A percentile compares a stretch with the other conserved stretches of the same genome.
These are phyloP conservation scores for Ilex asprella DNA, from an alignment of 257 asterid genomes.

Conservation along the genomic window DNA sequence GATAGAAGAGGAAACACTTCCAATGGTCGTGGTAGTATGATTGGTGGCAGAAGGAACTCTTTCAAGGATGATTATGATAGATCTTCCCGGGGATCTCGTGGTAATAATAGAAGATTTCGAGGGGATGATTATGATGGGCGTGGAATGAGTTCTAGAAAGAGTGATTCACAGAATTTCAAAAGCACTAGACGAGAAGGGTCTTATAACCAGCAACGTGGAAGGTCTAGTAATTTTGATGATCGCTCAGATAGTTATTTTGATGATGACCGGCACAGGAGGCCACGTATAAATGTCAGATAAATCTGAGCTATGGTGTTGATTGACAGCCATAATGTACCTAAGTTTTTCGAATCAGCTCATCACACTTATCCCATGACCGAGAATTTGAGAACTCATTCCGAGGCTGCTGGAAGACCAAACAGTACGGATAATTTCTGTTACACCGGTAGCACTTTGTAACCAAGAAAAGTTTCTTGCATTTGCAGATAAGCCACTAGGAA, in stretches of 20 bases:
- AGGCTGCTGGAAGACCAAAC: too few species aligned
- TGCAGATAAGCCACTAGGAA: too few species aligned
- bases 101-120: constrained; percentile 21
- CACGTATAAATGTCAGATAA: constrained; percentile 69
- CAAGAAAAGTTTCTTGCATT: too few species aligned
- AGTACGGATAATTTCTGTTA: too few species aligned
- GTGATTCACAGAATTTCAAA: constrained; percentile 17
- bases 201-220: constrained; percentile 37
- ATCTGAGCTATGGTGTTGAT: neutral
- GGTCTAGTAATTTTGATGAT: constrained; percentile 24
- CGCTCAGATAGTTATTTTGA: constrained; percentile 40
- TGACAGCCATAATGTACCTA: too few species aligned
- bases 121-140: constrained; percentile 23
- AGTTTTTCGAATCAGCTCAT: too few species aligned
- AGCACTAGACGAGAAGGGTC: constrained; percentile 38
- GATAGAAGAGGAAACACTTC: constrained; percentile 17
- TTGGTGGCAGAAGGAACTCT: constrained; percentile 19
- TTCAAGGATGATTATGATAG: constrained; percentile 24
- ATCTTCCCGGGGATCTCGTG: constrained; percentile 32
- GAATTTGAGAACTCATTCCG: too few species aligned
- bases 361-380: too few species aligned
- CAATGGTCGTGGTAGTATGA: constrained; percentile 19
- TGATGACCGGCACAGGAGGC: constrained; percentile 43
- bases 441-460: too few species aligned
- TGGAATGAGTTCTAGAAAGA: constrained; percentile 20